Base-by-base conservation (phyloP, 108 stramenopile species). In the Cyclotella sp. region DNA sequence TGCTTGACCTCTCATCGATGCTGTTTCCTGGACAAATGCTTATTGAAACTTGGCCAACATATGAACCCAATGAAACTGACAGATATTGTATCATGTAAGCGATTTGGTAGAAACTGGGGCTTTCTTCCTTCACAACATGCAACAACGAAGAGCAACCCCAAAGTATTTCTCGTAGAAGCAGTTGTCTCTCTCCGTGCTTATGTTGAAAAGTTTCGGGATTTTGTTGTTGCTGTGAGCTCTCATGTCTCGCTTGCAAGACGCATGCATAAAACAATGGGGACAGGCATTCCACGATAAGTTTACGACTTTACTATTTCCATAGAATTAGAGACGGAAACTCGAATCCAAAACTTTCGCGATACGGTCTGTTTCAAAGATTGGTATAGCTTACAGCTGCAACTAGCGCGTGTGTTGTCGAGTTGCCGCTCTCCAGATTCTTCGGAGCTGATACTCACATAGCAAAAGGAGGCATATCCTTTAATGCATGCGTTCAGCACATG, bases 261-360 rank as follows among this genome's bases (percentile, higher is more conserved):
- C 68, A 70, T 12, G 52, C 62, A 26, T 63, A 40, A 30, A 77
- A 63, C 63, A 77, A 55, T 21, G 76, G 76, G 13, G 60, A 61
- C 2, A 39, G 29, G 12, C 60, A 39, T 34, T 61, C 60, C 43
- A 45, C 63, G n/a, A 64, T 24, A 0, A 46, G 63, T 13, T 24
- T 46, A 10, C 45, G 41, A 62, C 8, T 34, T 34, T 3, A 42
- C 69, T 15, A 39, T 15, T n/a, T 72, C 44, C 8, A 70, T 47
- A 42, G 68, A 42, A 53, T 52, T 16, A 22, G 14, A 40, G 47
- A 74, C 44, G n/a, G 28, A 69, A 5, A 26, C 41, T 54, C 79
- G 54, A 12, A 81, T 74, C 68, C 68, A 81, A 51, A 60, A 63
- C 42, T 81, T 81, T 69, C 79, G 67, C 14, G 79, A 81, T 13